Evolutionary conservation across 208 protist species (phyloP).

Genomic region (Dictyostelium gargantuum): DNA sequence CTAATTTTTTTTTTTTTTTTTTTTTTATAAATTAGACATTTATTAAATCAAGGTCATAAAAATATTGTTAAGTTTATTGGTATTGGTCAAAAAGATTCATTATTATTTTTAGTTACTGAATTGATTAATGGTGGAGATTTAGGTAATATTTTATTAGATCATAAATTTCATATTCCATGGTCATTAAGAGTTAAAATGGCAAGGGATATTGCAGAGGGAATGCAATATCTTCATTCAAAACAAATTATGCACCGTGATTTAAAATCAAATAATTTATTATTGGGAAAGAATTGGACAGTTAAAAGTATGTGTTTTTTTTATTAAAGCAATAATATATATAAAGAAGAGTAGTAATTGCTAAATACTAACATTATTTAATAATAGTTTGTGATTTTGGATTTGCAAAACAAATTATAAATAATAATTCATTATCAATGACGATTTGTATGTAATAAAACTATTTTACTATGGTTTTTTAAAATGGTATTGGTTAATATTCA

Average conservation of each 20-base stretch:
- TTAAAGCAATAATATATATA: too few species aligned
- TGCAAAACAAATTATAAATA: neutral
- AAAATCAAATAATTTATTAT: conserved; percentile 59
- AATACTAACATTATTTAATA: too few species aligned
- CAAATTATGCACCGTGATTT: conserved; percentile 60
- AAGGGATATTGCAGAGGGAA: conserved; percentile 42
- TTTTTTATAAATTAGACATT: too few species aligned
- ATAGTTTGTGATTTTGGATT: conserved; percentile 64
- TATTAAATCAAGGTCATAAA: conserved; percentile 31
- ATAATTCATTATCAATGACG: conserved; percentile 10
- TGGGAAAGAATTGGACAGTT: conserved; percentile 40
- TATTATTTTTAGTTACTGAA: conserved; percentile 61
- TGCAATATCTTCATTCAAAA: conserved; percentile 35
- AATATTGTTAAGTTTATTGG: conserved; percentile 55
- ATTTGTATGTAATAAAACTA: too few species aligned
- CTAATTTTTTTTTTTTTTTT: neutral
- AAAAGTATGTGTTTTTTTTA: conserved; percentile 57
- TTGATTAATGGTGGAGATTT: conserved; percentile 48
- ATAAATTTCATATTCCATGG: conserved; percentile 17
- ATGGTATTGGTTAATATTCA: too few species aligned
- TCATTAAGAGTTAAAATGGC: conserved; percentile 27
- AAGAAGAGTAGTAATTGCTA: too few species aligned
- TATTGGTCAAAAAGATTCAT: conserved; percentile 46
- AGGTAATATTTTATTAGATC: conserved; percentile 5
- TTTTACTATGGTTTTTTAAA: too few species aligned